Evolutionary conservation across 2,329 filamentous ascomycete genomes (phyloP), one percentile per base, ranked within the genome.

Genomic region (Bipolaris bicolor): DNA sequence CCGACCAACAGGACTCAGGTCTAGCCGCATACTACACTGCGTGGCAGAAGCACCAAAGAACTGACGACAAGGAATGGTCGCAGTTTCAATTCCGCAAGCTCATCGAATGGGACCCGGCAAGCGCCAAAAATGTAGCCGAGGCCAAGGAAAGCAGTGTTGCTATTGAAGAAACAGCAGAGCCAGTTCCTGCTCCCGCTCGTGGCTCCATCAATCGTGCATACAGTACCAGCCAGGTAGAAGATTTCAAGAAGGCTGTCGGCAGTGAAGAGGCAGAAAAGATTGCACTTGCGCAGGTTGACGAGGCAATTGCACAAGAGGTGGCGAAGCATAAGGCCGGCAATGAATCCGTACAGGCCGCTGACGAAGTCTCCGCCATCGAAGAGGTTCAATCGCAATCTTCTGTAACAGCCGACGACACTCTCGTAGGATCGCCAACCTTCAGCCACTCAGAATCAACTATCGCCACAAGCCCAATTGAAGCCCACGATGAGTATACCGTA

Each of bases 1-100:
- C 69, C 36, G 73, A 76, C 7, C 62, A 76, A 52, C 68, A 74
- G 47, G 79, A 81, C 57, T 72, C 74, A 62, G 90, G 89, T 58
- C 74, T 98, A 83, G 92, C 93, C 61, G 92, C 91, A 68, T 97
- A 97, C 79, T 96, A 92, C 70, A 92, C 95, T 76, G 91, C 92
- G 52, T 90, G 95, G 81, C 92, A 94, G 77, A 89, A 90, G 75
- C 86, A 88, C 63, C 88, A 57, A 16, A 40, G 83, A 57, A 82
- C 84, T 48, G 89, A 88, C 46, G 89, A 92, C 49, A 87, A 89
- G 65, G 93, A 97, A 75, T 97, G 92, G 92, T 89, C 89, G 41
- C 92, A 97, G 75, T 96, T 92, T 70, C 90, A 97, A 76, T 93
- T 96, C 75, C 90, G 89, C 54, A 90, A 92, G 77, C 86, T 89